These are phyloP conservation scores for Stylonectria norvegica DNA, from an alignment of 2,329 filamentous ascomycete species.

Conservation along the genomic window DNA sequence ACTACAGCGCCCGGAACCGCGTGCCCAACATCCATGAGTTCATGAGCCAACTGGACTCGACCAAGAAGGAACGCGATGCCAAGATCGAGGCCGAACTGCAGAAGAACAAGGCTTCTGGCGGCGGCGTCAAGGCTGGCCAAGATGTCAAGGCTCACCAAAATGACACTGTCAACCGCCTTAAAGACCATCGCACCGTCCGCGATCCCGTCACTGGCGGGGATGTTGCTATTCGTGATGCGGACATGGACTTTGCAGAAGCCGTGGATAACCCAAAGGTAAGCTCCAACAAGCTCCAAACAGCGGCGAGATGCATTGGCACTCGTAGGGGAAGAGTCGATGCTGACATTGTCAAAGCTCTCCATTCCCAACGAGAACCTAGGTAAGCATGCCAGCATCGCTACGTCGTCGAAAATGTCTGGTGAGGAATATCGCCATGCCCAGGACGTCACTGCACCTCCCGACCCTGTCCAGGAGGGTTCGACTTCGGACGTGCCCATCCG, in stretches of 20 bases:
- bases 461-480: slow-evolving; percentile 74
- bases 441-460: slow-evolving; percentile 86
- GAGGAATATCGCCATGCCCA: slow-evolving; percentile 81
- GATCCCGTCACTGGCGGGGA: slow-evolving; percentile 86
- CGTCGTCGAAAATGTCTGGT: slow-evolving; percentile 66
- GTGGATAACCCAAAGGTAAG: slow-evolving; percentile 69
- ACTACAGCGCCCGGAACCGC: slow-evolving; percentile 80
- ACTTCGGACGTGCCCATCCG: slow-evolving; percentile 94
- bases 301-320: too few relatives aligned
- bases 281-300: too few relatives aligned
- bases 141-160: slow-evolving; percentile 44
- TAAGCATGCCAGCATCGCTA: slow-evolving; percentile 69
- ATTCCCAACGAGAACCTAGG: slow-evolving; percentile 87
- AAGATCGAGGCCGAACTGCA: slow-evolving; percentile 60
- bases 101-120: slow-evolving; percentile 32
- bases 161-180: slow-evolving; percentile 34
- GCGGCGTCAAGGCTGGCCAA: too few relatives aligned
- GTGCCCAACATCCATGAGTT: slow-evolving; percentile 87
- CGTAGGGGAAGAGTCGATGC: neutral
- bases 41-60: slow-evolving; percentile 69
- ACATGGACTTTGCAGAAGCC: slow-evolving; percentile 63
- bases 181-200: slow-evolving; percentile 67
- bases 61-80: slow-evolving; percentile 73
- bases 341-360: slow-evolving; percentile 53
- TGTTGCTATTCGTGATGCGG: slow-evolving; percentile 80